Percentiles rank a stretch among this genome's conserved stretches.
These are phyloP conservation scores for Priceomyces castillae DNA, from an alignment of 805 yeast genomes.

Conservation along the genomic window DNA sequence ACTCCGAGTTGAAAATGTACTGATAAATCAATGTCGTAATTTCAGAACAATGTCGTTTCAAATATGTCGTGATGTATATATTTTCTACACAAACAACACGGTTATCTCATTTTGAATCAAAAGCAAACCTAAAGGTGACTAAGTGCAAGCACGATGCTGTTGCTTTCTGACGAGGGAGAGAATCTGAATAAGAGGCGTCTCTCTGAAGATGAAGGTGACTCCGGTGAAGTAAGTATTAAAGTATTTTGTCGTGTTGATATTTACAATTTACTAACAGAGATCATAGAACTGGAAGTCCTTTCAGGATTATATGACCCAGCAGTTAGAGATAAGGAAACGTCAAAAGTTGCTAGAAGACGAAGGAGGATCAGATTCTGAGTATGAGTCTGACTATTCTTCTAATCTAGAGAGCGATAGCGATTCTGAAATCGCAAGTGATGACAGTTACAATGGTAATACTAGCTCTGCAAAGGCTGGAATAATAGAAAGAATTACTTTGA, in stretches of 20 bases:
- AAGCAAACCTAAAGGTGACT: neutral
- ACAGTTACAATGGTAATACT: conserved; percentile 11
- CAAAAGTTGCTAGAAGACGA: conserved; percentile 10
- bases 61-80: too few species aligned
- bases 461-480: conserved; percentile 57
- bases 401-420: conserved; percentile 7
- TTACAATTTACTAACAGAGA: conserved; percentile 8
- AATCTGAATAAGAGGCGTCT: neutral
- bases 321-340: conserved; percentile 11
- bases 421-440: conserved; percentile 10
- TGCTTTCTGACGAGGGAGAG: neutral
- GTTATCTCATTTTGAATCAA: neutral
- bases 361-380: conserved; percentile 9
- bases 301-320: conserved; percentile 14
- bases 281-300: conserved; percentile 10
- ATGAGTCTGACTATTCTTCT: conserved; percentile 8
- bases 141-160: neutral
- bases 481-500: conserved; percentile 58
- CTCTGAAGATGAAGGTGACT: neutral
- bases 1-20: too few species aligned
- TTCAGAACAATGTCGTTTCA: too few species aligned
- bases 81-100: neutral
- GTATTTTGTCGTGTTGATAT: neutral
- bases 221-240: conserved; percentile 2
- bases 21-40: too few species aligned